phyloP scores from a whole-genome alignment of 2,329 filamentous ascomycete species.

The Fusarium coicis region DNA sequence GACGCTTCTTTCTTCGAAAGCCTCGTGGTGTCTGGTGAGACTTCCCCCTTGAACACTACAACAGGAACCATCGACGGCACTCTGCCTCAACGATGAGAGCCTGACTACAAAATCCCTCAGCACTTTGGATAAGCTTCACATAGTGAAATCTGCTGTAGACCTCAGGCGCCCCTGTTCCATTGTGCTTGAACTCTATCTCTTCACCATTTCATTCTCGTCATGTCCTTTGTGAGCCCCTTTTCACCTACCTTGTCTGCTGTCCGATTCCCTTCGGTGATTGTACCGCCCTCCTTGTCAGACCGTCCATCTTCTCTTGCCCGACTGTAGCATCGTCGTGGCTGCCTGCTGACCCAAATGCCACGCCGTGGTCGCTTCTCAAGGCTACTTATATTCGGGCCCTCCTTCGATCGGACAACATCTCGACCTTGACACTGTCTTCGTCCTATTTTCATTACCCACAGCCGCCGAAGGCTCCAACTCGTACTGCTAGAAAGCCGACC shows the following conservation, averaged over 20 bases:
- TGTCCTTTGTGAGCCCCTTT: not conserved
- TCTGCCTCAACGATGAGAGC: not conserved
- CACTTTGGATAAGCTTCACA: not conserved
- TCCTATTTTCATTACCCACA: rapidly evolving
- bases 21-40: not conserved
- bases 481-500: not conserved
- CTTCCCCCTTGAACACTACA: not conserved
- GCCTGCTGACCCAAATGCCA: not conserved
- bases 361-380: not conserved
- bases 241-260: too few species aligned
- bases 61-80: not conserved
- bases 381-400: not conserved
- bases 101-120: not conserved
- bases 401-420: not conserved
- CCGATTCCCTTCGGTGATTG: not conserved
- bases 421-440: too few species aligned
- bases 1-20: not conserved
- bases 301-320: too few species aligned
- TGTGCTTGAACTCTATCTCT: not conserved
- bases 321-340: too few species aligned
- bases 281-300: not conserved
- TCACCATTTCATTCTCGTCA: not conserved
- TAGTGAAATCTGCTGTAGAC: not conserved
- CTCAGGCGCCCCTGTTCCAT: not conserved
- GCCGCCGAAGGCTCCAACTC: too few species aligned